Percentiles rank a stretch among this genome's conserved stretches.
phyloP scores from a whole-genome alignment of 441 rosid species.

The Erodium texanum region DNA sequence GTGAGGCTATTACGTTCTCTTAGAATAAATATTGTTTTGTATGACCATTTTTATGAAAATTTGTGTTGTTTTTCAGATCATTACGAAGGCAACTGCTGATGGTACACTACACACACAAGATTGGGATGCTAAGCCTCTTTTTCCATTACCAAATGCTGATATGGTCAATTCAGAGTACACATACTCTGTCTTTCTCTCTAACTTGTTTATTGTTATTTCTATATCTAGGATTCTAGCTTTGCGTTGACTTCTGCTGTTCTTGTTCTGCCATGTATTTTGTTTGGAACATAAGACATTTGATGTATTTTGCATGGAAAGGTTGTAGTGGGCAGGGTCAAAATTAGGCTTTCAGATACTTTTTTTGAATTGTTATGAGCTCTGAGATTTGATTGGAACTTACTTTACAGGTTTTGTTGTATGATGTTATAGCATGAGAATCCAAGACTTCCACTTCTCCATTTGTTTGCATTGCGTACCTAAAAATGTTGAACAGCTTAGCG shows the following conservation, averaged over 20 bases:
- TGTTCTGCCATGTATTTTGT: constrained; percentile 13
- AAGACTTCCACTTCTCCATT: background rate
- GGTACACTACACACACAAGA: constrained; percentile 67
- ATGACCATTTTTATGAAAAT: background rate
- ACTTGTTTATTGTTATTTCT: constrained; percentile 17
- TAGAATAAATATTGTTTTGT: too few species aligned
- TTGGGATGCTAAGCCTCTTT: constrained; percentile 92
- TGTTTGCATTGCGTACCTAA: too few species aligned
- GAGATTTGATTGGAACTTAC: background rate
- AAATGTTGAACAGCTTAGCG: too few species aligned
- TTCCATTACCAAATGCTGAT: constrained; percentile 44
- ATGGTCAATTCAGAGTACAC: constrained; percentile 47
- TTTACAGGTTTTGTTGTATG: background rate
- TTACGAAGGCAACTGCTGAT: constrained; percentile 68
- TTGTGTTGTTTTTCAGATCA: constrained; percentile 39
- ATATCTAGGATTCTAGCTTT: constrained; percentile 1
- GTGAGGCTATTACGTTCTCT: too few species aligned
- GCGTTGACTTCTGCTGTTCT: constrained; percentile 2
- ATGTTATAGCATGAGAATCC: background rate
- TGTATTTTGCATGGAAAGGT: too few species aligned
- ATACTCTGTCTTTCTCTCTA: constrained; percentile 11
- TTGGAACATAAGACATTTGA: background rate
- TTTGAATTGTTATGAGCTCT: background rate
- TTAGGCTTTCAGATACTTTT: background rate
- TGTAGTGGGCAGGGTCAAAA: background rate